Evolutionary conservation across 345 rosid species (phyloP).

Genomic region (Salix suchowensis): DNA sequence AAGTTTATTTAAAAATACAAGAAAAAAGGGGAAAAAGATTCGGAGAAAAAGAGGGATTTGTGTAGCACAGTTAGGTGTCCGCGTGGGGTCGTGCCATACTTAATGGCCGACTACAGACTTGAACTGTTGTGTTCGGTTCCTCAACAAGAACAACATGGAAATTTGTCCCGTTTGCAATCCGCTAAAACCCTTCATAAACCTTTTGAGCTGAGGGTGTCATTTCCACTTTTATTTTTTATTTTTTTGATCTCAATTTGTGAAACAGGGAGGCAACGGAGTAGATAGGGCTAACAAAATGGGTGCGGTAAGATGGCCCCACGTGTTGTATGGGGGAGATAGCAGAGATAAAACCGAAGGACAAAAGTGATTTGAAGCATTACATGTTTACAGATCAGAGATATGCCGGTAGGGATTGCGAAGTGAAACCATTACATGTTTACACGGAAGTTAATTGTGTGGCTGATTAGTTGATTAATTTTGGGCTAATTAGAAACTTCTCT

Average conservation of each 20-base stretch:
- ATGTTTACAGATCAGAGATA: too few species aligned
- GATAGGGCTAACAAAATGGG: background rate
- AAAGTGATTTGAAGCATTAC: too few species aligned
- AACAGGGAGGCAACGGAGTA: background rate
- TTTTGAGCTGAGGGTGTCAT: background rate
- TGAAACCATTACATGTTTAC: too few species aligned
- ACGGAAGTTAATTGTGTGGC: too few species aligned
- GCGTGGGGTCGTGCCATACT: constrained; percentile 19
- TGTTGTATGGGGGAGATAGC: background rate
- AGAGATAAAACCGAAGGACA: background rate
- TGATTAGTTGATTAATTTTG: too few species aligned
- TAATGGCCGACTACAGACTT: constrained; percentile 21
- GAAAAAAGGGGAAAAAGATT: background rate
- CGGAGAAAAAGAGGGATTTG: background rate
- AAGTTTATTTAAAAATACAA: background rate
- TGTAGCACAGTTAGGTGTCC: constrained; percentile 22
- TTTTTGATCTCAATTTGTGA: background rate
- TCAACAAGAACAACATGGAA: constrained; percentile 15
- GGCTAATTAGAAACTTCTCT: too few species aligned
- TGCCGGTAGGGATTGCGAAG: too few species aligned
- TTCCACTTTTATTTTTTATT: background rate
- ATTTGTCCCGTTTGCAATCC: constrained; percentile 12
- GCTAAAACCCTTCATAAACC: background rate
- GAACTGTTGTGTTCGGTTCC: constrained; percentile 13
- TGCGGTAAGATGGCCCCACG: background rate